A percentile compares a stretch with the other conserved stretches of the same genome.
Evolutionary conservation across 2,329 filamentous ascomycete species (phyloP).

Genomic region (Drechslerella dactyloides): DNA sequence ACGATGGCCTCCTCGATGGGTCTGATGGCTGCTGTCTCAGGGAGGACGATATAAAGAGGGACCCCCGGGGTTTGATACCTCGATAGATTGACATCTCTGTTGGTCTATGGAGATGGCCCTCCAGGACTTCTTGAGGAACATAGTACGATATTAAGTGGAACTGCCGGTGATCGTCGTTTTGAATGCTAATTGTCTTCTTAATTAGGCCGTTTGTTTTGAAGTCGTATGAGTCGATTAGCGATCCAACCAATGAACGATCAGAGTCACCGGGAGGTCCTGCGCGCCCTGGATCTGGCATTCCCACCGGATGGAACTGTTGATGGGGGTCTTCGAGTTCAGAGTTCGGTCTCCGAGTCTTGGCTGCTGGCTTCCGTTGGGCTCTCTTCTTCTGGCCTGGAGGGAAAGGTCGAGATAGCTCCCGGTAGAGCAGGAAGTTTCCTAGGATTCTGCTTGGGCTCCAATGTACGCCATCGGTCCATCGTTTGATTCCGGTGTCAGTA

Average conservation of each 20-base stretch:
- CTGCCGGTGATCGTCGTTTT: conserved; percentile 70
- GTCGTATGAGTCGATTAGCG: conserved; percentile 84
- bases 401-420: conserved; percentile 78
- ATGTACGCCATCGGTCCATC: conserved; percentile 89
- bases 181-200: conserved; percentile 91
- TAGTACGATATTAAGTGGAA: conserved; percentile 93
- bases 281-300: conserved; percentile 31
- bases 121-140: conserved; percentile 76
- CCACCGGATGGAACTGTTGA: conserved; percentile 39
- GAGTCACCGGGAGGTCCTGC: conserved; percentile 52
- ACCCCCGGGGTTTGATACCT: conserved; percentile 29
- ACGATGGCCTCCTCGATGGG: conserved; percentile 41
- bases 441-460: conserved; percentile 90
- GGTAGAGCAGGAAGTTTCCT: conserved; percentile 83
- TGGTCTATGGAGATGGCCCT: conserved; percentile 67
- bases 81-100: conserved; percentile 59
- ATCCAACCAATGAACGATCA: conserved; percentile 74
- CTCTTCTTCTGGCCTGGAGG: conserved; percentile 84
- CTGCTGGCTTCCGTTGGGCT: conserved; percentile 72
- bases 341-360: conserved; percentile 29
- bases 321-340: conserved; percentile 41
- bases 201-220: conserved; percentile 83
- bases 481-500: conserved; percentile 85
- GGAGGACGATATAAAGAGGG: conserved; percentile 47
- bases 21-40: conserved; percentile 46